A percentile compares a stretch with the other conserved stretches of the same genome.
These are phyloP conservation scores for Saccharomycopsis sp. DNA, from an alignment of 805 yeast genomes.

Conservation along the genomic window DNA sequence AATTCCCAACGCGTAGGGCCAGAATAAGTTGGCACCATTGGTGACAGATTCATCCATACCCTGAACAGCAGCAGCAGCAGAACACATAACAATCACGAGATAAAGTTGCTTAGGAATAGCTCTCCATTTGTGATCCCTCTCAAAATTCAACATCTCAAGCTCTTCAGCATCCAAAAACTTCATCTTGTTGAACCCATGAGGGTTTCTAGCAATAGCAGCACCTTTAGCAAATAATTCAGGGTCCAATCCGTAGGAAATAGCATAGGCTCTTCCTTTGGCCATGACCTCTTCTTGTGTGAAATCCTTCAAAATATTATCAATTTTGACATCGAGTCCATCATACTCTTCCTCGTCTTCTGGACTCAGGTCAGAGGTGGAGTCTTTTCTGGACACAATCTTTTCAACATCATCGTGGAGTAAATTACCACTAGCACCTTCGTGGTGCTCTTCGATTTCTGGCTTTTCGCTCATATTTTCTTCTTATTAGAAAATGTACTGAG, in stretches of 20 bases:
- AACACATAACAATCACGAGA: slow-evolving; percentile 56
- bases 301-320: slow-evolving; percentile 45
- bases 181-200: slow-evolving; percentile 54
- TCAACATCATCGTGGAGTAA: background rate
- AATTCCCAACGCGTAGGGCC: slow-evolving; percentile 50
- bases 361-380: background rate
- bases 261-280: slow-evolving; percentile 66
- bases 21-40: slow-evolving; percentile 63
- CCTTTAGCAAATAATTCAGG: slow-evolving; percentile 55
- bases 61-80: slow-evolving; percentile 73
- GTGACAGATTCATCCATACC: slow-evolving; percentile 78
- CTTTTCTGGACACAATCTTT: background rate
- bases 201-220: slow-evolving; percentile 62
- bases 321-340: slow-evolving; percentile 8
- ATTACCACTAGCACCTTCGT: background rate
- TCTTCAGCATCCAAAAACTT: slow-evolving; percentile 48
- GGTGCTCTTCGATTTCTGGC: background rate
- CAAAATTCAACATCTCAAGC: slow-evolving; percentile 43
- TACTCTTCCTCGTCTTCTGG: background rate
- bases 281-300: slow-evolving; percentile 57
- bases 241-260: slow-evolving; percentile 48
- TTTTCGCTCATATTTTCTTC: background rate
- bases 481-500: no score
- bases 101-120: slow-evolving; percentile 37
- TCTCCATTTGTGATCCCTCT: slow-evolving; percentile 40